A percentile compares a stretch with the other conserved stretches of the same genome.
Evolutionary conservation across 2,329 filamentous ascomycete species (phyloP).

Genomic region (Phialemoniopsis sp.): DNA sequence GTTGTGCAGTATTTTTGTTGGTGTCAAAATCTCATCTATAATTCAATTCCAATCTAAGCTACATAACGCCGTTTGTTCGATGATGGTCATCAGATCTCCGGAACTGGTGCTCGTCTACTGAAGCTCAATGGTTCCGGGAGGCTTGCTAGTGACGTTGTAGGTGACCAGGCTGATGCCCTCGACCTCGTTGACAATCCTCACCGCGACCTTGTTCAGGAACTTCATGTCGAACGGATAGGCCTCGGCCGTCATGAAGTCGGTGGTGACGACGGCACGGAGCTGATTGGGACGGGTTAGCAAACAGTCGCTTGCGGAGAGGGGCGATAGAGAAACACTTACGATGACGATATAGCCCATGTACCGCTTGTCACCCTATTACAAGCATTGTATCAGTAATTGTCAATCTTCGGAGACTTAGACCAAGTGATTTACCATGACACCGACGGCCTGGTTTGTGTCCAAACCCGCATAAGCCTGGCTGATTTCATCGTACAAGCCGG

Average conservation of each 20-base stretch:
- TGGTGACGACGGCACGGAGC: constrained; percentile 41
- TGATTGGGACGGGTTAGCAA: no score
- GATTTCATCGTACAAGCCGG: constrained; percentile 66
- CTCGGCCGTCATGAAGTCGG: constrained; percentile 73
- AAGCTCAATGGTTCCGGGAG: constrained; percentile 68
- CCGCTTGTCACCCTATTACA: constrained; percentile 20
- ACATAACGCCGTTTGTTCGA: constrained; percentile 18
- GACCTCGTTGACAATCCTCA: constrained; percentile 72
- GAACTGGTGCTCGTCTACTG: constrained; percentile 9
- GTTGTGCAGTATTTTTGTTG: no score
- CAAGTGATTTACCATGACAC: constrained; percentile 28
- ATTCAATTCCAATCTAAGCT: no score
- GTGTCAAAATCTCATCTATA: no score
- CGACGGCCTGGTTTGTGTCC: constrained; percentile 35
- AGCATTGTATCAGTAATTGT: no score
- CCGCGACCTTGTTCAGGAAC: constrained; percentile 62
- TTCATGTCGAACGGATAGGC: constrained; percentile 61
- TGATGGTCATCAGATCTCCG: constrained; percentile 16
- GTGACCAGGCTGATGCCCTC: constrained; percentile 67
- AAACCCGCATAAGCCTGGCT: constrained; percentile 44
- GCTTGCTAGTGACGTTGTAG: constrained; percentile 59
- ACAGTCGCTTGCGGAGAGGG: no score
- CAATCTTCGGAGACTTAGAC: no score
- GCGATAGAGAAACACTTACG: no score
- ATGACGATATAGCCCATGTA: constrained; percentile 27